phyloP scores from a whole-genome alignment of 1,284 basidiomycete species.

The Veloporphyrellus conicus region DNA sequence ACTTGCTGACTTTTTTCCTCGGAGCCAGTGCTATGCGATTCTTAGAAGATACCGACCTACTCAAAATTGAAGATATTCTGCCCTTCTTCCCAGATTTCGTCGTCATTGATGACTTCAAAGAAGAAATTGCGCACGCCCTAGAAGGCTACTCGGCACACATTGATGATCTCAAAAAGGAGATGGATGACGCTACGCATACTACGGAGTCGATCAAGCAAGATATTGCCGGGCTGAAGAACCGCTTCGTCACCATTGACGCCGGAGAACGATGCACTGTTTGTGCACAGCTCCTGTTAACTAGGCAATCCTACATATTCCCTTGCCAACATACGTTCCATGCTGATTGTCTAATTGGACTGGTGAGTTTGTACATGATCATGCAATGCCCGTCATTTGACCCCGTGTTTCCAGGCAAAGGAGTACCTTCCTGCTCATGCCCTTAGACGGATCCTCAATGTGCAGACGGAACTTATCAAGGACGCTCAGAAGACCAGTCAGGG shows the following conservation, averaged over 20 bases:
- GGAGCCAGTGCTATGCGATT: constrained; percentile 86
- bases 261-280: constrained; percentile 86
- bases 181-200: constrained; percentile 91
- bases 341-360: constrained; percentile 88
- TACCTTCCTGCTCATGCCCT: constrained; percentile 78
- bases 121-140: constrained; percentile 94
- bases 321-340: constrained; percentile 96
- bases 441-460: constrained; percentile 78
- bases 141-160: constrained; percentile 94
- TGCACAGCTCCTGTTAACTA: constrained; percentile 66
- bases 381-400: constrained; percentile 5
- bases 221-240: constrained; percentile 77
- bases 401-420: constrained; percentile 71
- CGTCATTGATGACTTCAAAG: constrained; percentile 99
- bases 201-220: constrained; percentile 94
- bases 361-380: constrained; percentile 39
- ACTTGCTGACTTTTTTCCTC: constrained; percentile 6
- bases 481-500: constrained; percentile 36
- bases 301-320: constrained; percentile 98
- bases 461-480: constrained; percentile 73
- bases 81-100: constrained; percentile 99
- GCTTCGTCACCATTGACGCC: constrained; percentile 92
- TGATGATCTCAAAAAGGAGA: constrained; percentile 85
- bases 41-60: constrained; percentile 86
- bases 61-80: constrained; percentile 98